Evolutionary conservation across 1,284 basidiomycete genomes (phyloP), one percentile per base, ranked within the genome.

Genomic region (Moesziomyces aphidis): DNA sequence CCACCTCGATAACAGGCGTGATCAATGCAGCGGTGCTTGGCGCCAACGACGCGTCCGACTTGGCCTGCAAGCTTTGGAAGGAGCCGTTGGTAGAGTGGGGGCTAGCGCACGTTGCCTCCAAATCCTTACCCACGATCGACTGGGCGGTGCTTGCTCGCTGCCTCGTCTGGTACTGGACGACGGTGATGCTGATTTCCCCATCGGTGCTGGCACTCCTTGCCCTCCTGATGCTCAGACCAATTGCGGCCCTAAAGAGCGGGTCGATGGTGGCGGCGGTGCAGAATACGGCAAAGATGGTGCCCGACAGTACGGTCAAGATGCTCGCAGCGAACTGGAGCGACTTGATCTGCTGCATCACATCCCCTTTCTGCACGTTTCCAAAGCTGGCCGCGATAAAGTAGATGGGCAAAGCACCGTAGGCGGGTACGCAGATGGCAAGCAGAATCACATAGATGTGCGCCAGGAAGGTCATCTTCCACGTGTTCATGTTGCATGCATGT

Each of bases 401-500:
- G 21, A 72, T 26, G 4, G 69, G 69, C 8, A 72, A 3, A 15
- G 15, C 46, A 0, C 26, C 59, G 11, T 48, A 72, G 3, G 43
- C 23, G 0, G 69, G 63, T 1, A 62, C 36, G 44, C 50, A 54
- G 8, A 49, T 7, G 44, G 43, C 11, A 4, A 72, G 28, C 9
- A 66, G 49, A 0, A 6, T 3, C 1, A 59, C 15, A 21, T 62
- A 65, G 22, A 47, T 19, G 28, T 62, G 24, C 26, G 59, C 46
- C 1, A 72, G 31, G 11, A 62, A 49, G 21, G 54, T 56, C 66
- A 69, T 69, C 31, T 69, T 69, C 60, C 66, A 63, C 15, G 55
- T 53, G 24, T 36, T 47, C 8, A 56, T 7, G 45, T 55, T 59
- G 55, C 6, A 31, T 31, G 10, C 36, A 62, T 28, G 2, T 43